These are phyloP conservation scores for Arabis alpina DNA, from an alignment of 345 rosid genomes.

Conservation along the genomic window DNA sequence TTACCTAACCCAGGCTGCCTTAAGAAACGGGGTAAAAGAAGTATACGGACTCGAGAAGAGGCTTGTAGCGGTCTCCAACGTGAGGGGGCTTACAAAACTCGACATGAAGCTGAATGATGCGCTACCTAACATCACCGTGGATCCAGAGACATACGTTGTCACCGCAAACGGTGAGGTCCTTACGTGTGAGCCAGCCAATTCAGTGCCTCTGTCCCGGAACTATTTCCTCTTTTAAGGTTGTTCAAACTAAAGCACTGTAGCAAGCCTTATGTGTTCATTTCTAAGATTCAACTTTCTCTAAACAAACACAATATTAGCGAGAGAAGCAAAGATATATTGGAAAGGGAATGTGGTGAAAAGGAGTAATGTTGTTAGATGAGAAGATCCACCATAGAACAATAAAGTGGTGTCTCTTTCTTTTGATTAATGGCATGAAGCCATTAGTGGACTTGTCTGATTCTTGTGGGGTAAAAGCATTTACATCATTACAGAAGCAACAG, in stretches of 20 bases:
- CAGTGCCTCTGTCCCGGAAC: slow-evolving; percentile 85
- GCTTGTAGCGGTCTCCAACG: slow-evolving; percentile 77
- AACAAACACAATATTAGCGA: not conserved
- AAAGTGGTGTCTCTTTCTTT: slow-evolving; percentile 19
- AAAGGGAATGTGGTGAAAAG: slow-evolving; percentile 16
- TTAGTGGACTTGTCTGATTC: slow-evolving; percentile 23
- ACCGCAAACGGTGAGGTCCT: slow-evolving; percentile 68
- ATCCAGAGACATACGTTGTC: slow-evolving; percentile 83
- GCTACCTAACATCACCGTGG: slow-evolving; percentile 78
- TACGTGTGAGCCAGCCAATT: slow-evolving; percentile 66
- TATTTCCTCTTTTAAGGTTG: slow-evolving; percentile 74
- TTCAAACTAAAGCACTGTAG: not conserved
- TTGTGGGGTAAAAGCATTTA: slow-evolving; percentile 28
- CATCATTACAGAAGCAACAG: slow-evolving; percentile 9
- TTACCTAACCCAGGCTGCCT: slow-evolving; percentile 59
- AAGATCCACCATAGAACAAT: slow-evolving; percentile 21
- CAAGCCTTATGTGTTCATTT: slow-evolving; percentile 3
- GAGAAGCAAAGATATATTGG: slow-evolving; percentile 10
- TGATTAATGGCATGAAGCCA: slow-evolving; percentile 6
- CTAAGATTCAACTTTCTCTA: slow-evolving; percentile 5
- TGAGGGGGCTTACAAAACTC: slow-evolving; percentile 70
- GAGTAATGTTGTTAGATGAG: not conserved
- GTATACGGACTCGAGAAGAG: slow-evolving; percentile 69
- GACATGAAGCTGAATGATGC: slow-evolving; percentile 94
- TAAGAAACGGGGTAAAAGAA: slow-evolving; percentile 56